Evolutionary conservation across 2,329 filamentous ascomycete genomes (phyloP).

Genomic region (Fusarium phyllophilum): DNA sequence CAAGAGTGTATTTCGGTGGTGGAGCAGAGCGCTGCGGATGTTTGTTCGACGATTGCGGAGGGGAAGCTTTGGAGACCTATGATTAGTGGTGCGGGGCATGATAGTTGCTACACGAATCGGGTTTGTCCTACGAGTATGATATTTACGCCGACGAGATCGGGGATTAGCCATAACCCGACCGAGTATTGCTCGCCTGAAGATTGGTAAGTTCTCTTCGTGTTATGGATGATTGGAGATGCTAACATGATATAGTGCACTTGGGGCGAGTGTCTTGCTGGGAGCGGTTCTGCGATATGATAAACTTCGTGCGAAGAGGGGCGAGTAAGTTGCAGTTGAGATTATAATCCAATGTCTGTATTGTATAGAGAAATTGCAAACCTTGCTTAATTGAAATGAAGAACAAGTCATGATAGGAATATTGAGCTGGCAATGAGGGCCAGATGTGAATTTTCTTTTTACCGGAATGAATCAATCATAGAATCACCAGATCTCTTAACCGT

Average conservation of each 20-base stretch:
- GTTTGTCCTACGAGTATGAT: conserved; percentile 17
- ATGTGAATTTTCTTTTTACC: no score
- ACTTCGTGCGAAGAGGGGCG: neutral
- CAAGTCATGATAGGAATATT: neutral
- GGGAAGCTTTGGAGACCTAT: conserved; percentile 1
- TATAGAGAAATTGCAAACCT: fast-evolving
- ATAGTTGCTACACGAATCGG: conserved; percentile 12
- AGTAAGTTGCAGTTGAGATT: fast-evolving
- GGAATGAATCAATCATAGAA: no score
- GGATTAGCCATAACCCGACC: conserved; percentile 2
- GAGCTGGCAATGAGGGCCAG: neutral
- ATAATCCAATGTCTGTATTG: no score
- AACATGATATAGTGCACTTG: neutral
- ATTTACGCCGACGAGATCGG: conserved; percentile 6
- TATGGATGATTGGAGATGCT: fast-evolving
- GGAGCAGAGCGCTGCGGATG: conserved; percentile 2
- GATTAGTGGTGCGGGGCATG: conserved; percentile 13
- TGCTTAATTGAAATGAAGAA: neutral
- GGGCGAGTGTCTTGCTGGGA: conserved; percentile 1
- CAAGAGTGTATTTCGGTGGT: neutral
- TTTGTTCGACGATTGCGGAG: neutral
- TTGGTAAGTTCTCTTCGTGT: neutral
- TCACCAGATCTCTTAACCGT: no score
- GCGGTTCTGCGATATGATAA: conserved; percentile 7
- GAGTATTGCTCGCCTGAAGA: conserved; percentile 12